A percentile compares a stretch with the other conserved stretches of the same genome.
Evolutionary conservation across 495 filamentous ascomycete species (phyloP).

Genomic region (Aspergillus kassunensis): DNA sequence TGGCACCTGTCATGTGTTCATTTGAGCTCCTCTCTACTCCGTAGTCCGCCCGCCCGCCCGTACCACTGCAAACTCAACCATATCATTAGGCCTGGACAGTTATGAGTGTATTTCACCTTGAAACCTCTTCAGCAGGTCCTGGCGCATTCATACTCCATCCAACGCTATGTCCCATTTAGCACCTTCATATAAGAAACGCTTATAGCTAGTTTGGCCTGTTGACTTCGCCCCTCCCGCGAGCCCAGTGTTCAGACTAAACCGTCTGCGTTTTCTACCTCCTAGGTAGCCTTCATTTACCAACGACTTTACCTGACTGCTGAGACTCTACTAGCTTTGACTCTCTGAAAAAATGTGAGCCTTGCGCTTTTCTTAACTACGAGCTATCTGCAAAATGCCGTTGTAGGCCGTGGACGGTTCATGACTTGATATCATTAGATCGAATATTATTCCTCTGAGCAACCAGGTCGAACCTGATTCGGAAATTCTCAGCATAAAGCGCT

Average conservation of each 20-base stretch:
- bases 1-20: constrained; percentile 9
- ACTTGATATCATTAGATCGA: constrained; percentile 4
- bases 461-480: not conserved
- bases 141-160: not conserved
- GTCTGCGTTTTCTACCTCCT: not conserved
- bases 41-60: no score
- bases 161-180: not conserved
- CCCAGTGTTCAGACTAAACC: not conserved
- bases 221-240: not conserved
- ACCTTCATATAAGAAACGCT: not conserved
- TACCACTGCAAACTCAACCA: no score
- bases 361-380: not conserved
- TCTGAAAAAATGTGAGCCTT: constrained; percentile 1
- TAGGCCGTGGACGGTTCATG: constrained; percentile 1
- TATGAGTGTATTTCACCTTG: no score
- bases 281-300: not conserved
- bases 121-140: not conserved
- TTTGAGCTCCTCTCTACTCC: not conserved
- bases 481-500: not conserved
- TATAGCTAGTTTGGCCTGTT: not conserved
- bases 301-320: not conserved
- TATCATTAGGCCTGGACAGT: no score
- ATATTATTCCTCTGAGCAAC: not conserved
- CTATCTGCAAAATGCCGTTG: not conserved
- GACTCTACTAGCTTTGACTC: not conserved